Conservation (phyloP, 306 rosid genomes). For the Begonia peltatifolia region DNA sequence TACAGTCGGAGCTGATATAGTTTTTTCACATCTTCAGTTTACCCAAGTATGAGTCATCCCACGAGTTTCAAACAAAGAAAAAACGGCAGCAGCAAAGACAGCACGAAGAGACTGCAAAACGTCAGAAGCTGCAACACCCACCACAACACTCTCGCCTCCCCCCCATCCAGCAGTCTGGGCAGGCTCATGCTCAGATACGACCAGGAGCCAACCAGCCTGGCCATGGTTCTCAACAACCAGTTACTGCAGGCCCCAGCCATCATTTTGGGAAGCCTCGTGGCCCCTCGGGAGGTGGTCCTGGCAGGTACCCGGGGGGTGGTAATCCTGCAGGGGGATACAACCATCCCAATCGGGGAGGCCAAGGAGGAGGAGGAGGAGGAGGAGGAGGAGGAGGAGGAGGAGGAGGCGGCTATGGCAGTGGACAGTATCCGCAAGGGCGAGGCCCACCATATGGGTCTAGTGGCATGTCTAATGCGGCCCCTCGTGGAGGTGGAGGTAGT, state of each 20-base stretch:
- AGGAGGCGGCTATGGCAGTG: slow-evolving; percentile 22
- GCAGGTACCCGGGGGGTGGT: slow-evolving; percentile 25
- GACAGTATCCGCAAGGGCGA: slow-evolving; percentile 37
- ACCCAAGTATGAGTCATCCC: slow-evolving; percentile 36
- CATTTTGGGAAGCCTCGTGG: slow-evolving; percentile 37
- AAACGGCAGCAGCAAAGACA: slow-evolving; percentile 40
- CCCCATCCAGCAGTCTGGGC: slow-evolving; percentile 40
- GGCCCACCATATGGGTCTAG: slow-evolving; percentile 33
- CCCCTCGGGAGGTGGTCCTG: slow-evolving; percentile 37
- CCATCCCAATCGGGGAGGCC: slow-evolving; percentile 32
- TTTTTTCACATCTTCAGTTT: slow-evolving; percentile 14
- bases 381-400: slow-evolving; percentile 25
- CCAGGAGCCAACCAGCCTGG: slow-evolving; percentile 30
- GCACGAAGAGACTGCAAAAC: slow-evolving; percentile 34
- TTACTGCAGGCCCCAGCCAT: slow-evolving; percentile 32
- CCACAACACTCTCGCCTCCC: slow-evolving; percentile 35
- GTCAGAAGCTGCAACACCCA: slow-evolving; percentile 38
- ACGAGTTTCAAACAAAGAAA: slow-evolving; percentile 41
- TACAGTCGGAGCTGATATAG: not conserved
- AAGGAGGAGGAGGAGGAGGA: slow-evolving; percentile 25
- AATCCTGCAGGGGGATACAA: slow-evolving; percentile 28
- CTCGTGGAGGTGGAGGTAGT: slow-evolving; percentile 32
- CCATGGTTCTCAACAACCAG: slow-evolving; percentile 26
- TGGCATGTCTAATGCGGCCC: slow-evolving; percentile 28
- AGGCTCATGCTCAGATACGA: slow-evolving; percentile 35